These are phyloP conservation scores for Sabuloglossum arenarium DNA, from an alignment of 495 filamentous ascomycete genomes.

Conservation along the genomic window DNA sequence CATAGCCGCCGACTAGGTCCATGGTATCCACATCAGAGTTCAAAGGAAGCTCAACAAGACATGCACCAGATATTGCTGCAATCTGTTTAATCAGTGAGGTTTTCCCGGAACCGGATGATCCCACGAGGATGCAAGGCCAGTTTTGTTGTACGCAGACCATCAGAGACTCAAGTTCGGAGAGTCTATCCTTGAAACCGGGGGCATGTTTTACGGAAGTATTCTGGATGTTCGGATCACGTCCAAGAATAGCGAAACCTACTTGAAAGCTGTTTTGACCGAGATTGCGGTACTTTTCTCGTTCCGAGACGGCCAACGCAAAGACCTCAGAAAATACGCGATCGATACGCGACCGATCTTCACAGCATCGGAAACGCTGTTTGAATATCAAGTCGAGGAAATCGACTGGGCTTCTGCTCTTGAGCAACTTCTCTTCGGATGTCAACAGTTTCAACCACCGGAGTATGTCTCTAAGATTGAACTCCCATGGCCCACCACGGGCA, in stretches of 20 bases:
- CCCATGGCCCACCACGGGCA: conserved; percentile 77
- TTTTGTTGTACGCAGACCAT: conserved; percentile 70
- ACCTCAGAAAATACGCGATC: conserved; percentile 37
- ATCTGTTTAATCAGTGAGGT: conserved; percentile 55
- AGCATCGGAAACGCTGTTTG: conserved; percentile 64
- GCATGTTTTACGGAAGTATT: conserved; percentile 25
- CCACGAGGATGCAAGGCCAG: conserved; percentile 77
- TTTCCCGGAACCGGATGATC: conserved; percentile 72
- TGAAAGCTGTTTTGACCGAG: conserved; percentile 50
- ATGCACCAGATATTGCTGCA: conserved; percentile 53
- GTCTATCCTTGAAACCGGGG: not conserved
- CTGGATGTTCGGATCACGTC: conserved; percentile 34
- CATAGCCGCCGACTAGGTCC: conserved; percentile 91
- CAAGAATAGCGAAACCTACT: conserved; percentile 54
- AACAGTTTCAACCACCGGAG: conserved; percentile 72
- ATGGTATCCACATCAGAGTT: conserved; percentile 91
- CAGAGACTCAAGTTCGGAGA: conserved; percentile 37
- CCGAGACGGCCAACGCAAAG: conserved; percentile 22
- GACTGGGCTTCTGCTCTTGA: conserved; percentile 28
- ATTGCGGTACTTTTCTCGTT: conserved; percentile 29
- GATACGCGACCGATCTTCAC: conserved; percentile 41
- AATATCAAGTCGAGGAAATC: conserved; percentile 72
- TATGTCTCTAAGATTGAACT: conserved; percentile 88
- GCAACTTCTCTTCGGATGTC: conserved; percentile 29
- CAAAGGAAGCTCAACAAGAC: conserved; percentile 56